phyloP scores from a whole-genome alignment of 805 yeast genomes.

The Monosporozyma servazzii region DNA sequence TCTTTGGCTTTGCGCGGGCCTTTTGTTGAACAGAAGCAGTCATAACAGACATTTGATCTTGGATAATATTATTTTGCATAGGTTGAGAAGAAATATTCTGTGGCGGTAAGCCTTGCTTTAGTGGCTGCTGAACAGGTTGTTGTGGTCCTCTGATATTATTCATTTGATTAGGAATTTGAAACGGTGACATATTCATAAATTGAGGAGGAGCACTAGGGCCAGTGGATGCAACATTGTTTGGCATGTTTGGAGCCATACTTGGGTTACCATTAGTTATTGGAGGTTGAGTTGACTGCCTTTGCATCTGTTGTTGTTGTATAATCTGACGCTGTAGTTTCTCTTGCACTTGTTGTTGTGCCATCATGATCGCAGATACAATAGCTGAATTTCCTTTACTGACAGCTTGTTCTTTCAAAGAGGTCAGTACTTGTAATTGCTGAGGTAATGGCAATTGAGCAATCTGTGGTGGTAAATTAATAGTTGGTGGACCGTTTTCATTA shows the following conservation, averaged over 20 bases:
- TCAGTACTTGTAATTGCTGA: slow-evolving; percentile 26
- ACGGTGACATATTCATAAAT: not conserved
- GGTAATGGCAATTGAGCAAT: slow-evolving; percentile 28
- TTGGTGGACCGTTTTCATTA: slow-evolving; percentile 2
- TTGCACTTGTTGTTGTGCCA: slow-evolving; percentile 26
- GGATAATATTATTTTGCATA: not conserved
- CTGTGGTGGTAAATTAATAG: slow-evolving; percentile 27
- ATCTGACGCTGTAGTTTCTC: slow-evolving; percentile 19
- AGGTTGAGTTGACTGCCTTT: not conserved
- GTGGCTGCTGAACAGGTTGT: not conserved
- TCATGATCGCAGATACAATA: slow-evolving; percentile 21
- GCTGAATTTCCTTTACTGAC: slow-evolving; percentile 26
- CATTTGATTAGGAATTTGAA: slow-evolving; percentile 1
- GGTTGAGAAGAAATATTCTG: not conserved
- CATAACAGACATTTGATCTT: not conserved
- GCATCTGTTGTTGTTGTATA: not conserved
- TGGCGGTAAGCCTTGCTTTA: not conserved
- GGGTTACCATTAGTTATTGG: not conserved
- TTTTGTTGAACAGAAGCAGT: not conserved
- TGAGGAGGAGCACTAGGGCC: not conserved
- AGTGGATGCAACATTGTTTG: not conserved
- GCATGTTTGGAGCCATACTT: not conserved
- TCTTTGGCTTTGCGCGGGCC: not conserved
- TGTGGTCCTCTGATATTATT: not conserved
- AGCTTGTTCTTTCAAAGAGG: slow-evolving; percentile 27